Evolutionary conservation across 768 basidiomycete species (phyloP).

Genomic region (Boletus reticuloceps): DNA sequence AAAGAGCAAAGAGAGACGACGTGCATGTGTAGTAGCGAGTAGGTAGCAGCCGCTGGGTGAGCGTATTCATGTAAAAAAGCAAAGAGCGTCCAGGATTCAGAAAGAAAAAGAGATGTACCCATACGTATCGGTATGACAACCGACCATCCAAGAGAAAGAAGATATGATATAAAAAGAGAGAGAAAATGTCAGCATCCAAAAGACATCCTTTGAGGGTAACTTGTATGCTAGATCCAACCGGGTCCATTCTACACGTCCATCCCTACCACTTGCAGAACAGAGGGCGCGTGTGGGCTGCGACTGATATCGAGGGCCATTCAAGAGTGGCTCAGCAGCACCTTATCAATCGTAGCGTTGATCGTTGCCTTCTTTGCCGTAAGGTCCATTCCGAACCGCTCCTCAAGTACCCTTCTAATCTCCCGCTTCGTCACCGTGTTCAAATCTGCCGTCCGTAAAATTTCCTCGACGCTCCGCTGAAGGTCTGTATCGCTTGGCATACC

Average conservation of each 20-base stretch:
- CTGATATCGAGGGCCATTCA: conserved; percentile 5
- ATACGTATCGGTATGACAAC: neutral
- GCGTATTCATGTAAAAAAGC: neutral
- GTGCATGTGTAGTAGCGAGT: neutral
- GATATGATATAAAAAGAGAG: neutral
- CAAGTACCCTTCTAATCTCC: conserved; percentile 79
- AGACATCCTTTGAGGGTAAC: conserved; percentile 9
- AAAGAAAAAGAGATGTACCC: neutral
- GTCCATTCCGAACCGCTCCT: conserved; percentile 78
- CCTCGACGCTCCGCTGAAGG: conserved; percentile 71
- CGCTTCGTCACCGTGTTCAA: conserved; percentile 91
- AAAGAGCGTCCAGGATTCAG: neutral
- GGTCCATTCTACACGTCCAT: conserved; percentile 18
- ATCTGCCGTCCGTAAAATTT: conserved; percentile 74
- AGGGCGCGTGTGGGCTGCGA: neutral
- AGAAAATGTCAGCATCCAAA: conserved; percentile 14
- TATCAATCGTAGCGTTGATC: conserved; percentile 80
- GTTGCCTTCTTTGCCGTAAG: conserved; percentile 65
- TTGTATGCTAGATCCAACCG: conserved; percentile 18
- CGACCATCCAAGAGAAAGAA: conserved; percentile 1
- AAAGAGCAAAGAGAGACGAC: neutral
- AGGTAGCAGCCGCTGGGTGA: neutral
- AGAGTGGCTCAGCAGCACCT: conserved; percentile 54
- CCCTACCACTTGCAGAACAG: neutral
- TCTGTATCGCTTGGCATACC: conserved; percentile 63